Base-by-base conservation (phyloP, 257 asterid genomes). In the Rehmannia glutinosa region DNA sequence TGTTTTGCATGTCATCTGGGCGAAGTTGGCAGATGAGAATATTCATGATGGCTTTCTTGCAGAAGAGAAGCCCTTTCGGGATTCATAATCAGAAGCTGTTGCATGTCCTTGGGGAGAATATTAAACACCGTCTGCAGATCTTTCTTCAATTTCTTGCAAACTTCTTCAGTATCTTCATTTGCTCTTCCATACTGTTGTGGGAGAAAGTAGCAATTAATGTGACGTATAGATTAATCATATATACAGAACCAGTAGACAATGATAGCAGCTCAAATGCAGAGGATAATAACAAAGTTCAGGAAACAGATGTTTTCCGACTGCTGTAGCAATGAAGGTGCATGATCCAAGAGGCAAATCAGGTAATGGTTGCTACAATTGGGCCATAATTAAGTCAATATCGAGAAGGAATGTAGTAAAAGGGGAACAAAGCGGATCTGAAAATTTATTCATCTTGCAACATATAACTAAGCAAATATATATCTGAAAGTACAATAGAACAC, bases 31-130 rank as follows among this genome's bases (percentile, higher is more conserved):
- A 20, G 73, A 46, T 55, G 67, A 49, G 73, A 47, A 57, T 41
- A 16, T 42, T 77, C 75, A 3, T n/a, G 73, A 7, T 6, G 69
- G 51, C 27, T 71, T 79, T 69, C 83, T 75, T 65, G 62, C 20
- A 89, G 75, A 72, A 94, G 96, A 57, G 81, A 77, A 15, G 94
- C 91, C 73, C 84, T 85, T 36, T 76, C 83, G 4, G 99, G 96
- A 64, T 87, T 94, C 95, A 87, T 88, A 62, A 86, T 74, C 55
- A 93, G 78, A 70, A 90, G 97, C 80, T 91, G 87, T 58, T 91
- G 97, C 78, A 88, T 38, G 74, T 94, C 99, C 75, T 78, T 76
- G 0, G 99, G 89, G 19, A 94, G 92, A 66, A 87, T 80, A 42
- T 61, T 80, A 70, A 80, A 94, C 69, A 94, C 89, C 17, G 82